Conservation (phyloP, 75 land plant genomes). For the Pseudotsuga menziesii region DNA sequence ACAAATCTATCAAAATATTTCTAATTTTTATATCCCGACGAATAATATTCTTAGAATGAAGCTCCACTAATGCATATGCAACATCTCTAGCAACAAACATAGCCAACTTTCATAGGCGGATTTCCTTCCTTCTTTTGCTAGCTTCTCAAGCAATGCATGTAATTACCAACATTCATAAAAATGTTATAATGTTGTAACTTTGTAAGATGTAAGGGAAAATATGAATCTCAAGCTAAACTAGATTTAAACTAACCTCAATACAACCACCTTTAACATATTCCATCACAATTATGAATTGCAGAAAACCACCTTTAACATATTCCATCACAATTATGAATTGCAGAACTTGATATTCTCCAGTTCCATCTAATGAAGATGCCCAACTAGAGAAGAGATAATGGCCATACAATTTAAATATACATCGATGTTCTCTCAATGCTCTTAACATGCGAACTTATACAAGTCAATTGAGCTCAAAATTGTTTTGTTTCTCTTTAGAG, state of each 20-base stretch:
- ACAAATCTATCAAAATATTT: slow-evolving; percentile 81
- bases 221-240: not conserved
- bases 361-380: slow-evolving; percentile 29
- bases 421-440: slow-evolving; percentile 58
- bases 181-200: not conserved
- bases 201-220: slow-evolving; percentile 5
- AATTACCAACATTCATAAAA: not conserved
- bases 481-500: slow-evolving; percentile 34
- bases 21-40: slow-evolving; percentile 95
- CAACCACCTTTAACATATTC: slow-evolving; percentile 82
- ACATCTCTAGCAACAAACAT: slow-evolving; percentile 77
- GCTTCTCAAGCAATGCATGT: slow-evolving; percentile 57
- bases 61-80: slow-evolving; percentile 63
- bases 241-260: slow-evolving; percentile 48
- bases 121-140: slow-evolving; percentile 46
- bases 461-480: slow-evolving; percentile 54
- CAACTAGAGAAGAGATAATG: slow-evolving; percentile 65
- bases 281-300: slow-evolving; percentile 79
- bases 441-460: slow-evolving; percentile 82
- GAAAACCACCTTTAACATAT: slow-evolving; percentile 69
- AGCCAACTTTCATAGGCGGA: slow-evolving; percentile 52
- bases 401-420: slow-evolving; percentile 81
- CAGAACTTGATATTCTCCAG: slow-evolving; percentile 27
- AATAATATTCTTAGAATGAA: slow-evolving; percentile 87
- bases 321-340: slow-evolving; percentile 77